These are phyloP conservation scores for Penicillium sp. DNA, from an alignment of 2,329 filamentous ascomycete species.

Conservation along the genomic window DNA sequence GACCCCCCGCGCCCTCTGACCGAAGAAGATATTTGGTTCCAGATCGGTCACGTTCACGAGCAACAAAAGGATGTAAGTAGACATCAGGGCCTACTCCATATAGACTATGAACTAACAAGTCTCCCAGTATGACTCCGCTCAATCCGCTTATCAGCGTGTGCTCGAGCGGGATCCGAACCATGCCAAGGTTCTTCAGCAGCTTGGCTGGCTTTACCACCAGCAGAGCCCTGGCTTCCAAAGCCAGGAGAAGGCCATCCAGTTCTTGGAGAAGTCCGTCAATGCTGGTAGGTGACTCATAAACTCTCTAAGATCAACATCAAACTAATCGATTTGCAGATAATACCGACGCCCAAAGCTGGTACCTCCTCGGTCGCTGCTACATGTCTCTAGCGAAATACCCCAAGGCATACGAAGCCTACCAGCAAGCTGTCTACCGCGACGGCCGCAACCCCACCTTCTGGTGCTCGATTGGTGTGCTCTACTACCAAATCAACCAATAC, in stretches of 20 bases:
- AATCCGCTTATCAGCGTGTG: slow-evolving; percentile 87
- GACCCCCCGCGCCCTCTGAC: slow-evolving; percentile 90
- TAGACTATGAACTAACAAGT: slow-evolving; percentile 30
- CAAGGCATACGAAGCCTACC: slow-evolving; percentile 97
- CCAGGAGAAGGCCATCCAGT: slow-evolving; percentile 95
- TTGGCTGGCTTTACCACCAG: slow-evolving; percentile 97
- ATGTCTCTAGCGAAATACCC: slow-evolving; percentile 99
- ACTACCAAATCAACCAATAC: slow-evolving; percentile 99
- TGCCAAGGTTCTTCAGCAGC: slow-evolving; percentile 95
- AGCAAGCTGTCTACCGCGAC: slow-evolving; percentile 97
- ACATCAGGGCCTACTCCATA: background rate
- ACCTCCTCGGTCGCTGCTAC: slow-evolving; percentile 94
- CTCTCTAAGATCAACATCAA: background rate
- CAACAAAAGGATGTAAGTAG: slow-evolving; percentile 92
- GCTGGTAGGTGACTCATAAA: slow-evolving; percentile 66
- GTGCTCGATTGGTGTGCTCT: slow-evolving; percentile 98
- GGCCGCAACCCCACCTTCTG: slow-evolving; percentile 98
- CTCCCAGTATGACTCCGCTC: slow-evolving; percentile 85
- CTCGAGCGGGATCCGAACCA: slow-evolving; percentile 94
- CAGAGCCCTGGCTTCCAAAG: slow-evolving; percentile 88
- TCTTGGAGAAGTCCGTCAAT: slow-evolving; percentile 92
- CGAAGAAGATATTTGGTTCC: slow-evolving; percentile 99
- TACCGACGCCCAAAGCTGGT: slow-evolving; percentile 96
- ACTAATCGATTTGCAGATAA: slow-evolving; percentile 63
- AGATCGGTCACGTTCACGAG: slow-evolving; percentile 98